phyloP scores from a whole-genome alignment of 176 grass and related monocot genomes.

The Oryza rufipogon region DNA sequence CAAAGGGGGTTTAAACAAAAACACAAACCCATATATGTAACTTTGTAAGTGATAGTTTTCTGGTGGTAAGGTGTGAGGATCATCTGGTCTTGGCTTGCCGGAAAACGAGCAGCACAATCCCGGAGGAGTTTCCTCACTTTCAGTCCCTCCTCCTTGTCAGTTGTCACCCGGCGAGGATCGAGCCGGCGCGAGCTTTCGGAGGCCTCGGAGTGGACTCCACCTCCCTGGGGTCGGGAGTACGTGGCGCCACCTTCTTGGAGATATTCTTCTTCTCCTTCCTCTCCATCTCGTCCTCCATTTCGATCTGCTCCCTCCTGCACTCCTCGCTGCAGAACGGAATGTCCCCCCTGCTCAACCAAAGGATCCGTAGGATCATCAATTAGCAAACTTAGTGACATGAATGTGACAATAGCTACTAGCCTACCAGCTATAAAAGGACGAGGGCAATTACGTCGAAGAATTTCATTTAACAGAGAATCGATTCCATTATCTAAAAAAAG shows the following conservation, averaged over 20 bases:
- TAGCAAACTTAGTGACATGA: background rate
- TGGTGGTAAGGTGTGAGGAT: conserved; percentile 30
- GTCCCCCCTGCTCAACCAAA: conserved; percentile 53
- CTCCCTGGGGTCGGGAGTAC: conserved; percentile 24
- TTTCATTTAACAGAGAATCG: background rate
- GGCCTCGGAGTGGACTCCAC: conserved; percentile 51
- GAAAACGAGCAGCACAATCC: conserved; percentile 19
- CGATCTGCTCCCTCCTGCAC: conserved; percentile 74
- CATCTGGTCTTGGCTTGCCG: conserved; percentile 28
- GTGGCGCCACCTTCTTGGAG: conserved; percentile 40
- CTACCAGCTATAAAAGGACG: background rate
- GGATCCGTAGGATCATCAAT: background rate
- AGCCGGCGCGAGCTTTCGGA: conserved; percentile 52
- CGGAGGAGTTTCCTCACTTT: background rate
- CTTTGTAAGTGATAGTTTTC: conserved; percentile 19
- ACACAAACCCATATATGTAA: conserved; percentile 57
- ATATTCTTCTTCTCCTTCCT: conserved; percentile 49
- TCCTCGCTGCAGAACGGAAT: conserved; percentile 73
- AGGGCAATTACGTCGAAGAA: background rate
- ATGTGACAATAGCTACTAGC: background rate
- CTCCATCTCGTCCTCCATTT: conserved; percentile 60
- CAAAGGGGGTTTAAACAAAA: conserved; percentile 53
- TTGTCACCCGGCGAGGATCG: conserved; percentile 60
- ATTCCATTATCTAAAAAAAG: background rate
- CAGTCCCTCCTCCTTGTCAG: background rate